phyloP scores from a whole-genome alignment of 805 yeast species.

The Wickerhamiella azymoides region DNA sequence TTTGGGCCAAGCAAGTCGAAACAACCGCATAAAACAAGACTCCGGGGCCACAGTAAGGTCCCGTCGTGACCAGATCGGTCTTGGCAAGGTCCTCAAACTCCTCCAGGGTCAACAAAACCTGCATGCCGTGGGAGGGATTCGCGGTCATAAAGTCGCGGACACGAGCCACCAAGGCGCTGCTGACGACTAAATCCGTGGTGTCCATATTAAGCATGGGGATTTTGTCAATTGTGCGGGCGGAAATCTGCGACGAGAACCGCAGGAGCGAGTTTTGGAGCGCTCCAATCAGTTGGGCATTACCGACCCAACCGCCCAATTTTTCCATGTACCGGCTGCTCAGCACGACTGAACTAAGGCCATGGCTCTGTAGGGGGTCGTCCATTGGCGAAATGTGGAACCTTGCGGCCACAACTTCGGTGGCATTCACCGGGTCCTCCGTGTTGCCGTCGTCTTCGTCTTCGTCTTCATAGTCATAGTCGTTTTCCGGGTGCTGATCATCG shows the following conservation, averaged over 20 bases:
- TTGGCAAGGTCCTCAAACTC: neutral
- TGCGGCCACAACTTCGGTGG: constrained; percentile 1
- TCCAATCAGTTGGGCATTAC: constrained; percentile 4
- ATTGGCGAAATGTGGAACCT: neutral
- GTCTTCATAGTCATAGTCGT: neutral
- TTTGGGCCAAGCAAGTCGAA: neutral
- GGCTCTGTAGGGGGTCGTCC: neutral
- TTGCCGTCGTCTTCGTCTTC: constrained; percentile 4
- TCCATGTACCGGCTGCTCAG: neutral
- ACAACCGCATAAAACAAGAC: neutral
- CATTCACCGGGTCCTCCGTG: constrained; percentile 7
- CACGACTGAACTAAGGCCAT: constrained; percentile 1
- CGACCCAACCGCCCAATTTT: constrained; percentile 8
- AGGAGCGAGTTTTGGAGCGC: neutral
- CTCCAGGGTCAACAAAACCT: neutral
- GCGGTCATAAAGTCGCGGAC: neutral
- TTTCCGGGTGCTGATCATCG: constrained; percentile 4
- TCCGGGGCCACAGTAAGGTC: constrained; percentile 1
- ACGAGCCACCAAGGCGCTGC: neutral
- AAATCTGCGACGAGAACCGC: neutral
- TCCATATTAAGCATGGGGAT: neutral
- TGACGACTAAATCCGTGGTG: neutral
- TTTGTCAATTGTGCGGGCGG: neutral
- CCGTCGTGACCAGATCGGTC: neutral
- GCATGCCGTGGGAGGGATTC: neutral